These are phyloP conservation scores for Chaetomium fimeti DNA, from an alignment of 495 filamentous ascomycete species.

Conservation along the genomic window DNA sequence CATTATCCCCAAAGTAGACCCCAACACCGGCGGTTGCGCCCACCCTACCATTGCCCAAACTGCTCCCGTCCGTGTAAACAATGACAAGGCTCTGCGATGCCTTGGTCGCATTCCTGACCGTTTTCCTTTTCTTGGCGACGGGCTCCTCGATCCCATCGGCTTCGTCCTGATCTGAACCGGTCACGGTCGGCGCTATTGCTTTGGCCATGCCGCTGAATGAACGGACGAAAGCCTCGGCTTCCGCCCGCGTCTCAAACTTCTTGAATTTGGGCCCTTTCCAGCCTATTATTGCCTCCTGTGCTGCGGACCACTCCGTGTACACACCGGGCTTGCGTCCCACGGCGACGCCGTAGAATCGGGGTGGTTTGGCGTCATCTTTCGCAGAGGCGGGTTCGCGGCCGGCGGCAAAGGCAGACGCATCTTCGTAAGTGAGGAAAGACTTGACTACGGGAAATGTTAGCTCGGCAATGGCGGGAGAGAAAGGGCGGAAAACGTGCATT, in stretches of 20 bases:
- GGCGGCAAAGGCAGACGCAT: slow-evolving; percentile 74
- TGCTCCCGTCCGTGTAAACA: slow-evolving; percentile 90
- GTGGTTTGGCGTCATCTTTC: slow-evolving; percentile 30
- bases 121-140: slow-evolving; percentile 60
- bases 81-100: slow-evolving; percentile 44
- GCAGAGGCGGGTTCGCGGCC: slow-evolving; percentile 52
- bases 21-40: slow-evolving; percentile 79
- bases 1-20: slow-evolving; percentile 77
- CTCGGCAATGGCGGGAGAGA: neutral
- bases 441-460: slow-evolving; percentile 60
- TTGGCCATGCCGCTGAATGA: slow-evolving; percentile 44
- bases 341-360: slow-evolving; percentile 82
- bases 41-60: slow-evolving; percentile 69
- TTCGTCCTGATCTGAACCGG: slow-evolving; percentile 36
- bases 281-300: slow-evolving; percentile 72
- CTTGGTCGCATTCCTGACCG: slow-evolving; percentile 21
- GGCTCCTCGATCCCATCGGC: slow-evolving; percentile 40
- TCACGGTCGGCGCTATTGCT: slow-evolving; percentile 31
- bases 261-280: slow-evolving; percentile 77
- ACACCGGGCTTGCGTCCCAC: slow-evolving; percentile 79
- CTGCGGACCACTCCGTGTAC: slow-evolving; percentile 82
- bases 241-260: slow-evolving; percentile 70
- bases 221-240: slow-evolving; percentile 60
- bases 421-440: slow-evolving; percentile 70
- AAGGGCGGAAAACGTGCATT: slow-evolving; percentile 51